These are phyloP conservation scores for Podila horticola DNA, from an alignment of 192 early-diverging fungal species.

Conservation along the genomic window DNA sequence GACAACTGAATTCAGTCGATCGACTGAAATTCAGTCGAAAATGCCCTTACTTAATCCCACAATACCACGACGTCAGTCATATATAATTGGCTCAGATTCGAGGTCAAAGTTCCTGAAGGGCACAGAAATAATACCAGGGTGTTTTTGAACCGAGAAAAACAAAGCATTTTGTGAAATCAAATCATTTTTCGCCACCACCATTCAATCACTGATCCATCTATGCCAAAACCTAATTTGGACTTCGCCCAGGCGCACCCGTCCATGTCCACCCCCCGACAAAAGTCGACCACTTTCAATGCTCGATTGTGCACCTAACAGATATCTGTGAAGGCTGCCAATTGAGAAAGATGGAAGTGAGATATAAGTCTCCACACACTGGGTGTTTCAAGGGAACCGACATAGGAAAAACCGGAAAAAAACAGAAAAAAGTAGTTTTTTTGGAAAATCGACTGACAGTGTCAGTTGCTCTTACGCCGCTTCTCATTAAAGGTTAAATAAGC, in stretches of 20 bases:
- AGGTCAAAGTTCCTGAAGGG: not conserved
- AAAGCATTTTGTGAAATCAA: not conserved
- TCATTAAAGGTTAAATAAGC: not conserved
- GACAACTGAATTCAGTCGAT: too few relatives aligned
- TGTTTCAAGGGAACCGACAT: not conserved
- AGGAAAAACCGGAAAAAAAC: not conserved
- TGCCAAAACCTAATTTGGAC: not conserved
- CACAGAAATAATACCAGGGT: not conserved
- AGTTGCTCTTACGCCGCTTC: slow-evolving; percentile 7
- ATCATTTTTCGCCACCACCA: not conserved
- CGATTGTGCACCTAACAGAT: not conserved
- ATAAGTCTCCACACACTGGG: not conserved
- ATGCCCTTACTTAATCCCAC: slow-evolving; percentile 1
- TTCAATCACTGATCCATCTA: not conserved
- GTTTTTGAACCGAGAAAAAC: not conserved
- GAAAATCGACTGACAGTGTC: slow-evolving; percentile 10
- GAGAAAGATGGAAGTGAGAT: not conserved
- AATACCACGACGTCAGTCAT: not conserved
- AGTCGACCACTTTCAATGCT: too few relatives aligned
- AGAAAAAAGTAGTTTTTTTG: not conserved
- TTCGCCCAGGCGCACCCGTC: not conserved
- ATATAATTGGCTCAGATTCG: not conserved
- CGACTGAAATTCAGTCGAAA: not conserved
- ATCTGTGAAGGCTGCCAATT: not conserved
- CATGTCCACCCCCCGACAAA: slow-evolving; percentile 2